phyloP scores from a whole-genome alignment of 768 basidiomycete species.

The Mycena rosella region DNA sequence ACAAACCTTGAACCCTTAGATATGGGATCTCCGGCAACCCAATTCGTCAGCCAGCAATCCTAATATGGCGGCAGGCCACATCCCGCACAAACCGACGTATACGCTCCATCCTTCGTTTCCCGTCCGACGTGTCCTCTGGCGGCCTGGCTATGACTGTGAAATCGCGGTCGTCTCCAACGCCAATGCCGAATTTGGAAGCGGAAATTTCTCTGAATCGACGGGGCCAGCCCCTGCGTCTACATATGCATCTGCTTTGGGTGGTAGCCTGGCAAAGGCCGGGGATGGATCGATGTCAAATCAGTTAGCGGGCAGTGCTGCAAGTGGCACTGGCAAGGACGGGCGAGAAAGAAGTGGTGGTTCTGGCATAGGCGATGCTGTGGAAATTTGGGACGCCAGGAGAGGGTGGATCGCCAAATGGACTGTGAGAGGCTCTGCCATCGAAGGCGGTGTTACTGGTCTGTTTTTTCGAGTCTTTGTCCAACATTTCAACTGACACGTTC shows the following conservation, averaged over 20 bases:
- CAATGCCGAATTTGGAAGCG: constrained; percentile 61
- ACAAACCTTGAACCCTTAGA: constrained; percentile 48
- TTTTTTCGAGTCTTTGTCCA: constrained; percentile 19
- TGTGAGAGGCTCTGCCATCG: constrained; percentile 70
- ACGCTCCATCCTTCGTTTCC: constrained; percentile 82
- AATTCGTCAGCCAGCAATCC: constrained; percentile 48
- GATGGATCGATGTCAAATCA: constrained; percentile 32
- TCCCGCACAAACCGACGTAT: constrained; percentile 75
- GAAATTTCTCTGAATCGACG: constrained; percentile 37
- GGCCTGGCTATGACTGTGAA: constrained; percentile 82
- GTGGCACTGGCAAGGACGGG: constrained; percentile 30
- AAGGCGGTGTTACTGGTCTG: constrained; percentile 83
- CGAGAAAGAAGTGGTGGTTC: constrained; percentile 27
- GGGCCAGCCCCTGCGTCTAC: constrained; percentile 33
- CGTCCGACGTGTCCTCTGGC: constrained; percentile 80
- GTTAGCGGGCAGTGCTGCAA: constrained; percentile 40
- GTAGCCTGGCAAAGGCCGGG: constrained; percentile 39
- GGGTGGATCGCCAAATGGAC: constrained; percentile 89
- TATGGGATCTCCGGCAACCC: constrained; percentile 78
- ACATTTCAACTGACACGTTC: constrained; percentile 21
- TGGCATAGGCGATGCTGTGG: constrained; percentile 68
- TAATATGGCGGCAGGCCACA: constrained; percentile 54
- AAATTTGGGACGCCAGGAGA: constrained; percentile 90
- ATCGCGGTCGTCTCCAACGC: constrained; percentile 79
- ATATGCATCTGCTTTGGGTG: constrained; percentile 27